A percentile compares a stretch with the other conserved stretches of the same genome.
These are phyloP conservation scores for Trebouxia sp. DNA, from an alignment of 139 green algal genomes.

Conservation along the genomic window DNA sequence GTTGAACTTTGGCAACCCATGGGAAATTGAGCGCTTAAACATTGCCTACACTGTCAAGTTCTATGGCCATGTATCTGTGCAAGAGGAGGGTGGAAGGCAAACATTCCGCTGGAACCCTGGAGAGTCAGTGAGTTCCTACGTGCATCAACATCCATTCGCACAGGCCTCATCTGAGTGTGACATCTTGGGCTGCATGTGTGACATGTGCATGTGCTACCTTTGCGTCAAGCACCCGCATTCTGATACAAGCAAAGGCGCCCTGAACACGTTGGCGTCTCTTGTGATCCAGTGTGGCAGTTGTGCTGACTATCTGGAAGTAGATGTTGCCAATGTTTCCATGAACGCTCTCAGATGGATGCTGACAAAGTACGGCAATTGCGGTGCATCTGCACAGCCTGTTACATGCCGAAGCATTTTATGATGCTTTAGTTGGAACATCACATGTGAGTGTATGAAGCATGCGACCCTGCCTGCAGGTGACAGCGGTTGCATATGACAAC, in stretches of 20 bases:
- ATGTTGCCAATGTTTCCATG: too few relatives aligned
- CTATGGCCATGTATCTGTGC: constrained; percentile 86
- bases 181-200: neutral
- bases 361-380: too few relatives aligned
- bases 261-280: too few relatives aligned
- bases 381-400: too few relatives aligned
- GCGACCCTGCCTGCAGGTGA: constrained; percentile 55
- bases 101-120: constrained; percentile 95
- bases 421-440: too few relatives aligned
- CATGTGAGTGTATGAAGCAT: neutral
- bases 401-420: too few relatives aligned
- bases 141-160: neutral
- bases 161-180: neutral
- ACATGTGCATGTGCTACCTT: neutral
- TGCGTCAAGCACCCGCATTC: too few relatives aligned
- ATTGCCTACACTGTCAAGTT: constrained; percentile 88
- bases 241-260: too few relatives aligned
- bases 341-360: too few relatives aligned
- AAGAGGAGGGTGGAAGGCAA: constrained; percentile 76
- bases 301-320: too few relatives aligned
- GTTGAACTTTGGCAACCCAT: constrained; percentile 96
- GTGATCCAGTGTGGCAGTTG: too few relatives aligned
- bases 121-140: constrained; percentile 64
- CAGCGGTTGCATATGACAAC: constrained; percentile 96
- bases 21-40: constrained; percentile 92